Evolutionary conservation across 1,139 yeast genomes (phyloP), one percentile per base, ranked within the genome.

Genomic region (Lodderomyces theae): DNA sequence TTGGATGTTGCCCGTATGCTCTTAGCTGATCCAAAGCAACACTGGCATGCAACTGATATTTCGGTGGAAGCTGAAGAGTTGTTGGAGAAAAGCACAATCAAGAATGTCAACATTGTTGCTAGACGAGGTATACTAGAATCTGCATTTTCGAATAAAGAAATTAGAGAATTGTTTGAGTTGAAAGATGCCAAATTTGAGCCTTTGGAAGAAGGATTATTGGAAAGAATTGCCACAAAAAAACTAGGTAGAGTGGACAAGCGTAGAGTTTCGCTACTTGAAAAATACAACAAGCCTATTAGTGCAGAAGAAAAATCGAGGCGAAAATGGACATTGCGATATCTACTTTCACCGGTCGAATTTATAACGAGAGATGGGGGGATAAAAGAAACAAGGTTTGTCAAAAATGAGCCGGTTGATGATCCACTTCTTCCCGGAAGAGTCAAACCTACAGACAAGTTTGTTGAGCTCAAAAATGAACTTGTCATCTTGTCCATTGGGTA

Each of bases 111-210:
- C 41, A 77, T 94, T 18, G 82, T 87, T 29, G 98, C 90, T 1
- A 75, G 99, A 51, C 73, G 97, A 55, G 97, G 97, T 1, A 66
- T 89, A 21, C 56, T 79, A 35, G 85, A 86, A 52, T 83, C 95
- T 34, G 95, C 96, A 13, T 92, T 90, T 60, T 85, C 97, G 2
- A 90, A 88, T 52, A 92, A 89, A 57, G 99, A 92, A 60, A 72
- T 92, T 15, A 73, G 97, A 51, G 98, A 92, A 56, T 66, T 92
- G 34, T 66, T 90, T 52, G 84, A 81, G 44, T 66, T 89, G 44
- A 70, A 69, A 29, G 81, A 80, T 1, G 72, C 79, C 3, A 60
- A 57, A 31, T 86, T 89, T 54, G 54, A 59, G 2, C 85, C 88
- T 1, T 61, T 82, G 18, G 73, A 71, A 0, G 61, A 64, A 4